Evolutionary conservation across 2,329 filamentous ascomycete genomes (phyloP).

Genomic region (Aspergillus sp.): DNA sequence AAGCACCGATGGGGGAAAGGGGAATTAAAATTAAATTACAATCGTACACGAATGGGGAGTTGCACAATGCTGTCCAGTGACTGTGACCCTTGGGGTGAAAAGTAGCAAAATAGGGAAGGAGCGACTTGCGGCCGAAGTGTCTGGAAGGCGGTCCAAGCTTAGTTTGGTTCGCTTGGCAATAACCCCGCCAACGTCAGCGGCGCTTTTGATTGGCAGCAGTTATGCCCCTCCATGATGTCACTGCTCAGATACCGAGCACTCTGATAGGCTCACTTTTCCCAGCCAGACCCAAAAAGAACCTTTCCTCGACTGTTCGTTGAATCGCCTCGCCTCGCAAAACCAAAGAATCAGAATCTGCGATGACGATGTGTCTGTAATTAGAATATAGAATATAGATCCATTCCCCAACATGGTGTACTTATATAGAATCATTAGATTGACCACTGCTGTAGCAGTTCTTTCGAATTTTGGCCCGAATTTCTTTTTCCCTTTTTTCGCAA

Average conservation of each 20-base stretch:
- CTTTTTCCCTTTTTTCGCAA: too few relatives aligned
- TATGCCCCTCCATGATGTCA: conserved; percentile 16
- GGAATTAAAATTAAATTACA: too few relatives aligned
- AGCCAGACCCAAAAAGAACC: conserved; percentile 11
- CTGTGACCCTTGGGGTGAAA: too few relatives aligned
- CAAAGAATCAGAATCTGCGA: conserved; percentile 1
- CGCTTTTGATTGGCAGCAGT: conserved; percentile 16
- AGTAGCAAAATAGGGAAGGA: background rate
- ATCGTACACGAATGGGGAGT: too few relatives aligned
- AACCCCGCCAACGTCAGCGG: conserved; percentile 19
- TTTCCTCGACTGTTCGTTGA: conserved; percentile 6
- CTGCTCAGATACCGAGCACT: background rate
- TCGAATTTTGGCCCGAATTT: background rate
- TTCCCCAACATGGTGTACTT: background rate
- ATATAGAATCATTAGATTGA: background rate
- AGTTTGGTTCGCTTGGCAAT: conserved; percentile 12
- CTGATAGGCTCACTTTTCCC: conserved; percentile 4
- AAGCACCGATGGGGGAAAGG: too few relatives aligned
- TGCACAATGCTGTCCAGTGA: too few relatives aligned
- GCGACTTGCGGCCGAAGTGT: conserved; percentile 1
- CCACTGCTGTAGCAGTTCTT: background rate
- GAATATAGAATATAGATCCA: background rate
- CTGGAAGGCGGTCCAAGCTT: conserved; percentile 19
- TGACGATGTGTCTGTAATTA: background rate
- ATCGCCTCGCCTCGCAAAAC: background rate